Conservation (phyloP, 2,329 filamentous ascomycete genomes). For the Akanthomyces dipterigenus region DNA sequence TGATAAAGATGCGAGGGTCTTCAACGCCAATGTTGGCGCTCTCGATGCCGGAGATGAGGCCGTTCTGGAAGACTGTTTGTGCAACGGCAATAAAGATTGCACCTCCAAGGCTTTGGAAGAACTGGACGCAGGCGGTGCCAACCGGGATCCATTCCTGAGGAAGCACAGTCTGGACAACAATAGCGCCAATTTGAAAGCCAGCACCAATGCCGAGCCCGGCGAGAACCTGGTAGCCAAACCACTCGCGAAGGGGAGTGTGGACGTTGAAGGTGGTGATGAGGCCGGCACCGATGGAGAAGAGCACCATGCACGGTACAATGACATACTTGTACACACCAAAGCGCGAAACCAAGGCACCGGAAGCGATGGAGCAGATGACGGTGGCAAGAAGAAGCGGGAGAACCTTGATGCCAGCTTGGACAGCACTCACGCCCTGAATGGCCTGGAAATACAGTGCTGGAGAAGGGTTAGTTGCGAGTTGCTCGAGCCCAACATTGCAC, state of each 20-base stretch:
- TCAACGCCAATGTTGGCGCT: constrained; percentile 35
- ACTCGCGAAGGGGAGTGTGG: constrained; percentile 26
- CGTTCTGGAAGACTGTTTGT: constrained; percentile 62
- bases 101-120: constrained; percentile 39
- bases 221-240: constrained; percentile 39
- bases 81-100: constrained; percentile 46
- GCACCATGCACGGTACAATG: constrained; percentile 28
- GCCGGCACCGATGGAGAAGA: constrained; percentile 26
- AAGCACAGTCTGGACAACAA: constrained; percentile 38
- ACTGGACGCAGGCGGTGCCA: constrained; percentile 36
- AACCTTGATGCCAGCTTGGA: constrained; percentile 19
- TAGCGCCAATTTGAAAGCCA: constrained; percentile 34
- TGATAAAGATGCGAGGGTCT: constrained; percentile 40
- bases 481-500: constrained; percentile 47
- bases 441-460: constrained; percentile 39
- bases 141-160: constrained; percentile 33
- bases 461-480: constrained; percentile 37
- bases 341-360: constrained; percentile 24
- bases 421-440: constrained; percentile 30
- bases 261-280: constrained; percentile 33
- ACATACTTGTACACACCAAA: constrained; percentile 34
- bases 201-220: constrained; percentile 36
- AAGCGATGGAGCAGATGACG: constrained; percentile 7
- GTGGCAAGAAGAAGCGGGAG: constrained; percentile 15
- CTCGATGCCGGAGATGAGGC: constrained; percentile 46